Percentiles rank a stretch among this genome's conserved stretches.
Conservation (phyloP, 805 yeast species). For the Ogataea allantospora region DNA sequence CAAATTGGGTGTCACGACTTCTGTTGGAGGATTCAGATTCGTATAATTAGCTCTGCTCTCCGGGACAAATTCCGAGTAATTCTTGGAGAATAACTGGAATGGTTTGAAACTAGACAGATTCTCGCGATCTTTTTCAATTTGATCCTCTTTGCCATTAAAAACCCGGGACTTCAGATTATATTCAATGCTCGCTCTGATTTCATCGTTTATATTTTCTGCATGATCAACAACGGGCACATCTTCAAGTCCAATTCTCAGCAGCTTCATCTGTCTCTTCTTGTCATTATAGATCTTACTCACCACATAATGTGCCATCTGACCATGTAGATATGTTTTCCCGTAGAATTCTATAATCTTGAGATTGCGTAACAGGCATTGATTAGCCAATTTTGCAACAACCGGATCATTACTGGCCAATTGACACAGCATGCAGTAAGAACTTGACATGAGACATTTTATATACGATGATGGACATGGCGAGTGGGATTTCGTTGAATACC, state of each 20-base stretch:
- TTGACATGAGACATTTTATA: constrained; percentile 45
- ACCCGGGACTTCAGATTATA: constrained; percentile 5
- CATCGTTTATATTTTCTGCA: not conserved
- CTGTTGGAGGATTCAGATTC: not conserved
- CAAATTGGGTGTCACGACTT: no score
- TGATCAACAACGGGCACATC: not conserved
- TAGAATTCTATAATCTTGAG: constrained; percentile 33
- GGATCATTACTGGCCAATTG: constrained; percentile 40
- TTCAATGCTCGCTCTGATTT: constrained; percentile 1
- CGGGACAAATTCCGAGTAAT: constrained; percentile 13
- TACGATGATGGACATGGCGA: constrained; percentile 11
- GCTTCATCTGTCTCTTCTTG: constrained; percentile 6
- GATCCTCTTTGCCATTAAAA: constrained; percentile 4
- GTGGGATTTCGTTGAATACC: constrained; percentile 42
- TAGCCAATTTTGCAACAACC: constrained; percentile 13
- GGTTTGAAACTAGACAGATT: constrained; percentile 5
- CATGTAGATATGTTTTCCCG: constrained; percentile 45
- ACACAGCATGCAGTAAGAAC: constrained; percentile 61
- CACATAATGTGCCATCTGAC: constrained; percentile 17
- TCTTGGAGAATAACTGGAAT: constrained; percentile 11
- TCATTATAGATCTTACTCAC: constrained; percentile 14
- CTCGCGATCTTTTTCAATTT: constrained; percentile 2
- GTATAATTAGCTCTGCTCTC: constrained; percentile 2
- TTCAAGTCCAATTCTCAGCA: not conserved
- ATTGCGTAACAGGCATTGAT: constrained; percentile 9